phyloP scores from a whole-genome alignment of 176 grass and related monocot species.

The Sorghum bicolor region DNA sequence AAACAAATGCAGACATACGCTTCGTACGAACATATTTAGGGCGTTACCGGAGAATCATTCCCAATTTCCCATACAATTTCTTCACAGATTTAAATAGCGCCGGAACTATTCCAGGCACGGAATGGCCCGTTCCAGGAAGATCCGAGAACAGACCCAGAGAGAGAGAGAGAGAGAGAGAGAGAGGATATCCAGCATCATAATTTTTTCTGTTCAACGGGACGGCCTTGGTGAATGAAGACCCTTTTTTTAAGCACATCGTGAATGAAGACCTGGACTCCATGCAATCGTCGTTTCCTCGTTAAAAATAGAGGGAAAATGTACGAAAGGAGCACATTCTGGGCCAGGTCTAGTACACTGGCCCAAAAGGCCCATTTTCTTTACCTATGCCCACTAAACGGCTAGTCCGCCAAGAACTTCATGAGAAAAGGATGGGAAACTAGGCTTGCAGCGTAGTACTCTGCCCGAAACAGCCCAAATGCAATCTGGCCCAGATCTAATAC shows the following conservation, averaged over 20 bases:
- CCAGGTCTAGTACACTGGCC: not conserved
- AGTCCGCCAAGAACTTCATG: not conserved
- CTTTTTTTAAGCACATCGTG: too few relatives aligned
- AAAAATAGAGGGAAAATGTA: not conserved
- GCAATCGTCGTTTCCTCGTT: not conserved
- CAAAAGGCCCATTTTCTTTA: not conserved
- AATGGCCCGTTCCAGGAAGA: too few relatives aligned
- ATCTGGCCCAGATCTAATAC: not conserved
- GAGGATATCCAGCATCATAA: too few relatives aligned
- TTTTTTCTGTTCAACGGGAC: not conserved
- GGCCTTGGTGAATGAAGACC: too few relatives aligned
- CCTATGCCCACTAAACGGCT: not conserved
- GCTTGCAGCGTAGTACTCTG: not conserved
- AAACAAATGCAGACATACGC: not conserved
- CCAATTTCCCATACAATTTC: too few relatives aligned
- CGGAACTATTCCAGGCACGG: too few relatives aligned
- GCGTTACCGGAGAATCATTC: too few relatives aligned
- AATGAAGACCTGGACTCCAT: not conserved
- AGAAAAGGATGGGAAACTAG: not conserved
- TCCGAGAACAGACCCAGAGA: too few relatives aligned
- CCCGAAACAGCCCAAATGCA: not conserved
- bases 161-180: too few relatives aligned
- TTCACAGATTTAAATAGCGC: too few relatives aligned
- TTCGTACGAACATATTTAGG: not conserved
- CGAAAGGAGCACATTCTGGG: not conserved